These are phyloP conservation scores for Fusarium sp. DNA, from an alignment of 2,329 filamentous ascomycete genomes.

Conservation along the genomic window DNA sequence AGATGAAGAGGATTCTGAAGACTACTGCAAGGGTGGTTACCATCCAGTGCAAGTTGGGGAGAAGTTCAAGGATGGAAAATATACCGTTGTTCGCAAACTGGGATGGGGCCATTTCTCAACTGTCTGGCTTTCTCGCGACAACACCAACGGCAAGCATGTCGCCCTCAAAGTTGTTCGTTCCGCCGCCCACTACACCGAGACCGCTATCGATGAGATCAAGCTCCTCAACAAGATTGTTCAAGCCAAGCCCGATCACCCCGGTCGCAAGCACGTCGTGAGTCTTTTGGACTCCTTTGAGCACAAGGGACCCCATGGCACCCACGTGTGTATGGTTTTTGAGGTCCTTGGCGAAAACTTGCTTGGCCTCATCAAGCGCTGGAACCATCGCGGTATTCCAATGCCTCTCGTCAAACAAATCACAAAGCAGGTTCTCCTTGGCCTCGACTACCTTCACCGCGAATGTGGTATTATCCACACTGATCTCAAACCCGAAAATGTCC, in stretches of 20 bases:
- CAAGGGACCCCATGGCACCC: slow-evolving; percentile 93
- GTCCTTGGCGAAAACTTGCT: slow-evolving; percentile 94
- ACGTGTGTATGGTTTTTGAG: slow-evolving; percentile 99
- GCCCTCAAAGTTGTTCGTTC: slow-evolving; percentile 98
- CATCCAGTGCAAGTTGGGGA: slow-evolving; percentile 95
- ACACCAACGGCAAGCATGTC: slow-evolving; percentile 89
- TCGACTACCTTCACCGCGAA: slow-evolving; percentile 96
- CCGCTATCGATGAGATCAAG: slow-evolving; percentile 98
- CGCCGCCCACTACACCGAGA: slow-evolving; percentile 98
- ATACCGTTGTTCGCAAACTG: slow-evolving; percentile 94
- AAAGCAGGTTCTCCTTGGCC: slow-evolving; percentile 92
- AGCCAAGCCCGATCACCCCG: slow-evolving; percentile 93
- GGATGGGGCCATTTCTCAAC: slow-evolving; percentile 99
- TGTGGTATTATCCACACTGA: slow-evolving; percentile 99
- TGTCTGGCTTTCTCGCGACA: slow-evolving; percentile 86
- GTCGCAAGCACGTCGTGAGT: slow-evolving; percentile 94
- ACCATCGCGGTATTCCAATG: slow-evolving; percentile 96
- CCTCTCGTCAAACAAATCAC: slow-evolving; percentile 97
- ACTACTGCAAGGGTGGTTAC: slow-evolving; percentile 99
- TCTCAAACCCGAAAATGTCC: slow-evolving; percentile 95
- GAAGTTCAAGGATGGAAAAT: slow-evolving; percentile 96
- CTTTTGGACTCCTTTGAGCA: slow-evolving; percentile 97
- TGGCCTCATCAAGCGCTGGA: slow-evolving; percentile 97
- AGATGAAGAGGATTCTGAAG: slow-evolving; percentile 98
- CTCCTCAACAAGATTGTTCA: slow-evolving; percentile 95